Evolutionary conservation across 495 filamentous ascomycete genomes (phyloP).

Genomic region (Daldinia vernicosa): DNA sequence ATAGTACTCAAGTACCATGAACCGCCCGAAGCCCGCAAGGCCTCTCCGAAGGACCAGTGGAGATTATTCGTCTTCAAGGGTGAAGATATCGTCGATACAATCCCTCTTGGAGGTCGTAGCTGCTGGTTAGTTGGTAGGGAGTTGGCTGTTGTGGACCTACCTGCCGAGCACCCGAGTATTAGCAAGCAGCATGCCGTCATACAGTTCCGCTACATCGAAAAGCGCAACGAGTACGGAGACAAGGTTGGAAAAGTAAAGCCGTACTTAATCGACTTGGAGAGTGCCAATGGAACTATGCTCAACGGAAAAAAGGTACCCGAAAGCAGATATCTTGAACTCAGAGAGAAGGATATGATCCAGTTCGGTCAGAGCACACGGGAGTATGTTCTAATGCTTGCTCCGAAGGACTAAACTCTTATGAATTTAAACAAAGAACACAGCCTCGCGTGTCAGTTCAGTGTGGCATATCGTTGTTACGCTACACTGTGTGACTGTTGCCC

Average conservation of each 20-base stretch:
- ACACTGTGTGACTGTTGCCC: slow-evolving; percentile 23
- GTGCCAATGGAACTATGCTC: slow-evolving; percentile 87
- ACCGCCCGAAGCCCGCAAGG: slow-evolving; percentile 90
- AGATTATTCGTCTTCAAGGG: slow-evolving; percentile 95
- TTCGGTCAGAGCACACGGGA: slow-evolving; percentile 90
- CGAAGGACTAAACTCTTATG: slow-evolving; percentile 50
- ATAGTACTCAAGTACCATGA: slow-evolving; percentile 96
- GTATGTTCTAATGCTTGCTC: slow-evolving; percentile 81
- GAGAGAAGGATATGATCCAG: slow-evolving; percentile 85
- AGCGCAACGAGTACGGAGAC: slow-evolving; percentile 86
- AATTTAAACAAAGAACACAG: slow-evolving; percentile 19
- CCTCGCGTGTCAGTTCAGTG: slow-evolving; percentile 2
- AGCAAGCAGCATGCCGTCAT: slow-evolving; percentile 95
- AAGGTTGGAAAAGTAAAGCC: slow-evolving; percentile 82
- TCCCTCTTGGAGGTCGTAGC: slow-evolving; percentile 75
- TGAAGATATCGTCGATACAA: slow-evolving; percentile 76
- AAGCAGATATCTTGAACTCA: slow-evolving; percentile 84
- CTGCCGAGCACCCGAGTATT: slow-evolving; percentile 88
- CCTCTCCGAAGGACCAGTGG: slow-evolving; percentile 79
- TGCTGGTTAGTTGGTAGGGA: slow-evolving; percentile 94
- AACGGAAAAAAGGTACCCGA: slow-evolving; percentile 77
- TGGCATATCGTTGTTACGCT: slow-evolving; percentile 14
- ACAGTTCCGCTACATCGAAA: slow-evolving; percentile 87
- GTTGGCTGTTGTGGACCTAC: slow-evolving; percentile 77
- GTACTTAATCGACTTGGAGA: slow-evolving; percentile 93